Evolutionary conservation across 208 protist species (phyloP).

Genomic region (Sergeia podlipaevii): DNA sequence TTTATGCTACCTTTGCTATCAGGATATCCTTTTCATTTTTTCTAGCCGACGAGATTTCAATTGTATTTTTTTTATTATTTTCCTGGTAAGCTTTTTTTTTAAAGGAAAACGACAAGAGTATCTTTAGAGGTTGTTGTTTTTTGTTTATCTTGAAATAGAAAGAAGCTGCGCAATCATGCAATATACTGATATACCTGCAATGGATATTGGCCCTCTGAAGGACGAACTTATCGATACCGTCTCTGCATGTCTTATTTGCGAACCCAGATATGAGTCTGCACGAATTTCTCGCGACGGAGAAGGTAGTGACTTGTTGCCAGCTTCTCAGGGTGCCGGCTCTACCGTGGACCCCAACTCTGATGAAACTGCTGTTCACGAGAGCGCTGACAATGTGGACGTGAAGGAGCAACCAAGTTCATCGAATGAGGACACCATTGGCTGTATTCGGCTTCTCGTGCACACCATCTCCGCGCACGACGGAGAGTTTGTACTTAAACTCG

Average conservation of each 20-base stretch:
- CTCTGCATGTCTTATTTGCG: conserved; percentile 73
- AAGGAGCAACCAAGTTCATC: no score
- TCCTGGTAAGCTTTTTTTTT: neutral
- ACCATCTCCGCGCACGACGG: conserved; percentile 57
- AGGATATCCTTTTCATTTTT: neutral
- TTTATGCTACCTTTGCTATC: neutral
- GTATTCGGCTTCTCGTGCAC: conserved; percentile 55
- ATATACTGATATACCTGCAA: conserved; percentile 10
- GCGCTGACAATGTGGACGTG: no score
- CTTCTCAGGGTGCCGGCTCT: no score
- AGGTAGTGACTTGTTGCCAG: no score
- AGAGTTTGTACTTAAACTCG: conserved; percentile 91
- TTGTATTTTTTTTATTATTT: conserved; percentile 1
- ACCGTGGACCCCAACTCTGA: no score
- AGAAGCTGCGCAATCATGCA: conserved; percentile 8
- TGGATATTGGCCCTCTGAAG: conserved; percentile 54
- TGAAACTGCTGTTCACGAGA: no score
- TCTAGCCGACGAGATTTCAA: no score
- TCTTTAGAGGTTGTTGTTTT: no score
- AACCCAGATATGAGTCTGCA: conserved; percentile 45
- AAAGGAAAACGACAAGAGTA: no score
- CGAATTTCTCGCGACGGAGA: neutral
- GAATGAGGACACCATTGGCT: conserved; percentile 16
- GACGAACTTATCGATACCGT: conserved; percentile 75
- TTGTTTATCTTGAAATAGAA: neutral